Evolutionary conservation across 768 basidiomycete species (phyloP).

Genomic region (Lentinula boryana): DNA sequence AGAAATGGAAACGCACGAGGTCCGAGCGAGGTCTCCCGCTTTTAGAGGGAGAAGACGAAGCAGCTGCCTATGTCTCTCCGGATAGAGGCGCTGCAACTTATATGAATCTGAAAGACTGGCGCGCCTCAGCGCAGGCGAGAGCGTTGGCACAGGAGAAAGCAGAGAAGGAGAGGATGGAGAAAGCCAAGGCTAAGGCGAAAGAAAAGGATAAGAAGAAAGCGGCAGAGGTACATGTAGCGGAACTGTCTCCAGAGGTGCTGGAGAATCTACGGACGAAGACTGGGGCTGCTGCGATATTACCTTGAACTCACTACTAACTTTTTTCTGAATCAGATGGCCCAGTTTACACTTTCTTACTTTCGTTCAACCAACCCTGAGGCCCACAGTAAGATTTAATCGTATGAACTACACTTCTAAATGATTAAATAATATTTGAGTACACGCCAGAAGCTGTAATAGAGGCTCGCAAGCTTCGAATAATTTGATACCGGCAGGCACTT

Average conservation of each 20-base stretch:
- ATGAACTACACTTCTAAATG: too few species aligned
- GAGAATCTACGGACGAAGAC: neutral
- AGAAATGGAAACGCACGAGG: slow-evolving; percentile 44
- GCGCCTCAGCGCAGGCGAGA: neutral
- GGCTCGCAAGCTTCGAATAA: neutral
- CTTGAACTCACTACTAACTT: neutral
- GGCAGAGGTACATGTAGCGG: slow-evolving; percentile 17
- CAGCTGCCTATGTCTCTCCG: neutral
- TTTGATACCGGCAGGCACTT: neutral
- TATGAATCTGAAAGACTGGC: neutral
- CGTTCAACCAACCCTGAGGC: too few species aligned
- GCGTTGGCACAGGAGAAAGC: neutral
- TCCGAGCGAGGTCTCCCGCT: slow-evolving; percentile 41
- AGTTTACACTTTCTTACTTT: too few species aligned
- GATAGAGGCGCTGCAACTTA: neutral
- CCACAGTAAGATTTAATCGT: too few species aligned
- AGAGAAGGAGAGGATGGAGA: slow-evolving; percentile 61
- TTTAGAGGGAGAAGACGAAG: slow-evolving; percentile 34
- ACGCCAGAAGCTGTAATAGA: too few species aligned
- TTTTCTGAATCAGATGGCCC: too few species aligned
- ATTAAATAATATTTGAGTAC: too few species aligned
- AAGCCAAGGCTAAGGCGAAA: slow-evolving; percentile 81
- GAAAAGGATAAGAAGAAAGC: slow-evolving; percentile 85
- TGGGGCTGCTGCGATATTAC: slow-evolving; percentile 5
- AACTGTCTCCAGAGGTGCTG: neutral